Base-by-base conservation (phyloP, 345 rosid genomes). In the Kernera saxatilis region DNA sequence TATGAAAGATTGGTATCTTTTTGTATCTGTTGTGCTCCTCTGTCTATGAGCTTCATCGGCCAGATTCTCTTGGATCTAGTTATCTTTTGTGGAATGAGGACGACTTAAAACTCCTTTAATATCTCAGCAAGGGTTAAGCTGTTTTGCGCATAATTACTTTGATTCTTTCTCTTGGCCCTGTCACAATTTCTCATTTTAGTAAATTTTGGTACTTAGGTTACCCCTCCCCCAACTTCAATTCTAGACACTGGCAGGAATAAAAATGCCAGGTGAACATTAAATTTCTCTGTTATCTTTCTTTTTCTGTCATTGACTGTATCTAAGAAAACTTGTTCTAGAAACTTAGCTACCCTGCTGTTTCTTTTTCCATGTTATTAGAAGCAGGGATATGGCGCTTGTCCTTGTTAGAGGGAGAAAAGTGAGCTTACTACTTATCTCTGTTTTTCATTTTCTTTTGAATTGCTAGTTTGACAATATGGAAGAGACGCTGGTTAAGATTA, bases 381-480 rank as follows among this genome's bases (percentile, higher is more conserved):
- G 48, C 66, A 71, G 74, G 59, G 96, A 88, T 64, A 86, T 82
- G 19, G 64, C 80, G 6, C 73, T 73, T 54, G 53, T 69, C 30
- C 64, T 76, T 58, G 78, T 93, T 69, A 84, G 84, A 72, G 93
- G 85, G 44, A 85, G 97, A 77, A 93, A 82, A 82, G 97, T 88
- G 82, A 81, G 77, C 45, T 18, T 15, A 23, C 13, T 22, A 41
- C 27, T 25, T 37, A 39, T 66, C 36, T 67, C 30, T 53, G 9
- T 62, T 52, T 40, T 45, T 12, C 40, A 51, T 12, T 58, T 12
- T 23, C 33, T 5, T 64, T 46, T 64, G 50, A 43, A 64, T 5
- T 41, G 21, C 43, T 64, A 60, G 49, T 46, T 55, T 64, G 50
- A 52, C 3, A 23, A 29, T 51, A 44, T 48, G 58, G 49, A 49